Base-by-base conservation (phyloP, 768 basidiomycete genomes). In the Paxillus involutus region DNA sequence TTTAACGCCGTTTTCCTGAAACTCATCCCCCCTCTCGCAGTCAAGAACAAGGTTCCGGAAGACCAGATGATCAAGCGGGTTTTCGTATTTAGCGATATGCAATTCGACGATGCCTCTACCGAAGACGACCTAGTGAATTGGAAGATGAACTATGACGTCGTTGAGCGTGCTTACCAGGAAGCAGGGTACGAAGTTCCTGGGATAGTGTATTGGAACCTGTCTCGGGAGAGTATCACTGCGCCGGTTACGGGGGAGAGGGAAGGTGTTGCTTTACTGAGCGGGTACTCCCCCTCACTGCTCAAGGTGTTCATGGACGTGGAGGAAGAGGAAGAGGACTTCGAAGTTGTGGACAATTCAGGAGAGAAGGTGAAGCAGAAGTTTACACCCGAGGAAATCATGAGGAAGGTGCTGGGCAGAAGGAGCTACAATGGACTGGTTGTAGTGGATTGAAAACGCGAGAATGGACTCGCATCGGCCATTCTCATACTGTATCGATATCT, bases 51-150 rank as follows among this genome's bases (percentile, higher is more conserved):
- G 0, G 70, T 91, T 16, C 72, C 74, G 48, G 78, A 75, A 52
- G 85, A 85, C 48, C 80, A 89, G 44, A 89, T 90, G 87, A 79
- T 90, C 71, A 84, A 86, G 71, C 79, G 85, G 5, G 70, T 90
- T 0, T 89, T 91, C 63, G 76, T 90, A 40, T 90, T 91, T 65
- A 81, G 82, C 3, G 87, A 90, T 63, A 89, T 90, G 88, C 88
- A 89, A 69, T 90, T 90, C 58, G 85, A 89, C 62, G 14, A 10
- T 1, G 59, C 60, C 3, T 1, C 3, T 4, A 17, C 24, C 2
- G 4, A 7, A 4, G 63, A 67, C 30, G 30, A 48, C 3, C 0
- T 7, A 3, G 47, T 36, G 2, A 37, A 59, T 0, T 88, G 85
- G 84, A 75, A 80, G 60, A 90, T 86, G 37, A 86, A 82, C 44